A percentile compares a stretch with the other conserved stretches of the same genome.
These are phyloP conservation scores for Massariosphaeria phaeospora DNA, from an alignment of 495 filamentous ascomycete genomes.

Conservation along the genomic window DNA sequence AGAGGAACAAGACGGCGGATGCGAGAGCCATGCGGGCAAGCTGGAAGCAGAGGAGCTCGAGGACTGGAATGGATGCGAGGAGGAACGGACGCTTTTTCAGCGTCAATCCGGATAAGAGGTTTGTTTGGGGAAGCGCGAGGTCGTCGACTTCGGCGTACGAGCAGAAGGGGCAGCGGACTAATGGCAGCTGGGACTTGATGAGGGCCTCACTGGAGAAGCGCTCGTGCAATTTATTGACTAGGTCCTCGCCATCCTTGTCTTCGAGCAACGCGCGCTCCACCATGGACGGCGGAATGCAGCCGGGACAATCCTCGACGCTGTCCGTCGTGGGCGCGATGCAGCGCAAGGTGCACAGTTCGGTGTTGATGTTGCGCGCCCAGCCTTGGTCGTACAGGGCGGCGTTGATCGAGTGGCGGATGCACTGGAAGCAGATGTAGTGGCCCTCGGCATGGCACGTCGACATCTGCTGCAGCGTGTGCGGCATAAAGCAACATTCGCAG, in stretches of 20 bases:
- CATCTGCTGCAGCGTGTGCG: slow-evolving; percentile 75
- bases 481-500: slow-evolving; percentile 83
- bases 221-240: slow-evolving; percentile 67
- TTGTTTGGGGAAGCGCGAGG: slow-evolving; percentile 49
- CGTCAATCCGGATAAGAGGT: slow-evolving; percentile 42
- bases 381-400: slow-evolving; percentile 92
- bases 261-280: slow-evolving; percentile 66
- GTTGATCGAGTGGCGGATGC: slow-evolving; percentile 69
- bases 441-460: slow-evolving; percentile 62
- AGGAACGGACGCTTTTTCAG: slow-evolving; percentile 10
- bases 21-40: slow-evolving; percentile 43
- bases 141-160: slow-evolving; percentile 84
- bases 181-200: slow-evolving; percentile 62
- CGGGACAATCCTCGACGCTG: slow-evolving; percentile 54
- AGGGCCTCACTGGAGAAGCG: slow-evolving; percentile 68
- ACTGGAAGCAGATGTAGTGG: slow-evolving; percentile 83
- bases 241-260: slow-evolving; percentile 62
- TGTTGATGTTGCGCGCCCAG: slow-evolving; percentile 74
- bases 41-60: slow-evolving; percentile 40
- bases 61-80: slow-evolving; percentile 14
- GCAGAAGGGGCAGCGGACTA: slow-evolving; percentile 87
- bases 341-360: slow-evolving; percentile 62
- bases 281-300: slow-evolving; percentile 61
- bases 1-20: slow-evolving; percentile 48
- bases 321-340: slow-evolving; percentile 68